Evolutionary conservation across 371 early-diverging fungal species (phyloP), one percentile per base, ranked within the genome.

Genomic region (Conidiobolus incongruus): DNA sequence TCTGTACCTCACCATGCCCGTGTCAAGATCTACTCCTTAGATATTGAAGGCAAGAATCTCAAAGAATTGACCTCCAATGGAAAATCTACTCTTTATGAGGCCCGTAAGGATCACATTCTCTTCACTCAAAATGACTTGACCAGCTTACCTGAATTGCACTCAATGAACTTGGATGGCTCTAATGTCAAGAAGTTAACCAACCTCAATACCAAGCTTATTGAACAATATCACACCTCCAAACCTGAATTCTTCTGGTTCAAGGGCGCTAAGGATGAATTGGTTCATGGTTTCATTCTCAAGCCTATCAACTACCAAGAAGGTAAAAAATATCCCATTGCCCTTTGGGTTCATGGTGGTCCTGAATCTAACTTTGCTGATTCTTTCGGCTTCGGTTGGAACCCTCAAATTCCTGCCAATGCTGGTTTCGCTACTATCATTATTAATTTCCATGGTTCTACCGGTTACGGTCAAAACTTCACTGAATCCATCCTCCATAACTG

Each of bases 381-480:
- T 16, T 46, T 35, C 15, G 12, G 22, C 33, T 31, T 23, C 24
- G 34, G 30, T n/a, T 46, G 47, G 47, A 84, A 87, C 54, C 73
- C 74, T 13, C 75, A 81, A 51, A 52, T 81, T 7, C 78, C 67
- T 59, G 69, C 82, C 1, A 65, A 62, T 24, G 72, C 75, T 4
- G 86, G 82, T 0, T 87, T 69, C 54, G 75, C 68, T 28, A 70
- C 74, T 6, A 68, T 79, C 17, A 68, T 72, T 13, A 62, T 81
- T 52, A 83, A 86, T 47, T 69, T 69, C 29, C 76, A 76, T 41
- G 88, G 85, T 6, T 81, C 83, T 0, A 77, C 78, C 1, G 83
- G 84, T 19, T 87, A 80, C 41, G 84, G 85, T n/a, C 75, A 77
- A 51, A 53, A 56, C 11, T 77, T 85, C 47, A 72, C 72, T n/a